These are phyloP conservation scores for Marchantia polymorpha DNA, from an alignment of 225 moss, liverwort and hornwort species.

Conservation along the genomic window DNA sequence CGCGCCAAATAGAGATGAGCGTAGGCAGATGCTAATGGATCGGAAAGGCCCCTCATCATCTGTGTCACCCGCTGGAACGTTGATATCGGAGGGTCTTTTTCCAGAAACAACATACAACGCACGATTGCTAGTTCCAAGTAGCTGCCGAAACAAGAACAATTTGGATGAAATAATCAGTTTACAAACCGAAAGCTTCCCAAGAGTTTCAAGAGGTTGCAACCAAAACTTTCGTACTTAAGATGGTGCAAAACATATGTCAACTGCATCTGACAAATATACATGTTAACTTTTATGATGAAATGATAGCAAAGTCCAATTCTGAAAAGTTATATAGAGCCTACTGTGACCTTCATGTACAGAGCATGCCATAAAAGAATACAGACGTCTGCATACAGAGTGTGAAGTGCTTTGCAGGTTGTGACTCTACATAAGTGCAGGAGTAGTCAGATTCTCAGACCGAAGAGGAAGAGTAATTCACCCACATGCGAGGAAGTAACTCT, in stretches of 20 bases:
- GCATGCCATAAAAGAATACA: not conserved
- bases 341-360: not conserved
- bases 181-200: not conserved
- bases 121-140: conserved; percentile 95
- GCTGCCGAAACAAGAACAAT: conserved; percentile 40
- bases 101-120: conserved; percentile 79
- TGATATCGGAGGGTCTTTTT: conserved; percentile 69
- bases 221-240: too few species aligned
- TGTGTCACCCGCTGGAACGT: conserved; percentile 75
- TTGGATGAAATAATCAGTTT: conserved; percentile 23
- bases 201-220: too few species aligned
- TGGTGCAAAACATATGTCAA: too few species aligned
- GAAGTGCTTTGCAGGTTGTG: too few species aligned
- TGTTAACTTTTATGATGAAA: not conserved
- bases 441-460: not conserved
- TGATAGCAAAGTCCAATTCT: not conserved
- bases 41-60: conserved; percentile 90
- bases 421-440: not conserved
- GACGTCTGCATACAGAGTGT: too few species aligned
- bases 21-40: conserved; percentile 89
- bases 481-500: conserved; percentile 98
- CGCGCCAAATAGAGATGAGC: conserved; percentile 86
- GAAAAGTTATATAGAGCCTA: not conserved
- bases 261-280: not conserved
- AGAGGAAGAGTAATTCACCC: conserved; percentile 26